Evolutionary conservation across 2,329 filamentous ascomycete genomes (phyloP).

Genomic region (Neofusicoccum laricinum): DNA sequence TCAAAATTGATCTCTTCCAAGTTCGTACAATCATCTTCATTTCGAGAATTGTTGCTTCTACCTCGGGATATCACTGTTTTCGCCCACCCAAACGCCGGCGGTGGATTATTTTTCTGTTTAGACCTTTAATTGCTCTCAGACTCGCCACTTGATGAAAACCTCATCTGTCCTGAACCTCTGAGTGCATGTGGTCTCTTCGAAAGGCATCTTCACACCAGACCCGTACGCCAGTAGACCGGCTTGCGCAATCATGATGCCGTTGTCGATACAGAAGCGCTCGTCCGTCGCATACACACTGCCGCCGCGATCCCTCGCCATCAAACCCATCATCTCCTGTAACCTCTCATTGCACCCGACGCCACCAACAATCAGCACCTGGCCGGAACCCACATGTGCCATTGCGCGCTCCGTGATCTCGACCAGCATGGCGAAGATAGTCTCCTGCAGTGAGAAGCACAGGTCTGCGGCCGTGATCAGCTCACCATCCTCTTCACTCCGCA

Average conservation of each 20-base stretch:
- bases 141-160: constrained; percentile 49
- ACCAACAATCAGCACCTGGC: constrained; percentile 89
- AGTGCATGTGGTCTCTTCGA: constrained; percentile 74
- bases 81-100: background rate
- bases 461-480: constrained; percentile 73
- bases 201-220: constrained; percentile 71
- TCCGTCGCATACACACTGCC: constrained; percentile 93
- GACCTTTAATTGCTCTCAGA: constrained; percentile 27
- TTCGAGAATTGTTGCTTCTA: background rate
- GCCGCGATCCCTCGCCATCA: constrained; percentile 85
- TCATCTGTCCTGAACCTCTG: constrained; percentile 52
- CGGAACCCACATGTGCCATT: constrained; percentile 94
- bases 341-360: constrained; percentile 95
- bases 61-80: background rate
- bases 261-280: constrained; percentile 97
- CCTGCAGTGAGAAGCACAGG: constrained; percentile 90
- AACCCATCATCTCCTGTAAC: constrained; percentile 96
- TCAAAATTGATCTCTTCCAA: background rate
- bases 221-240: constrained; percentile 83
- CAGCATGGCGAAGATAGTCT: constrained; percentile 94
- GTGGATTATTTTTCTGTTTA: background rate
- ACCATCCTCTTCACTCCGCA: constrained; percentile 46
- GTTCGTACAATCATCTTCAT: background rate
- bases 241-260: constrained; percentile 99
- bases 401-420: constrained; percentile 98